Evolutionary conservation across 1,139 yeast species (phyloP).

Genomic region (Saccharomycopsis phalli): DNA sequence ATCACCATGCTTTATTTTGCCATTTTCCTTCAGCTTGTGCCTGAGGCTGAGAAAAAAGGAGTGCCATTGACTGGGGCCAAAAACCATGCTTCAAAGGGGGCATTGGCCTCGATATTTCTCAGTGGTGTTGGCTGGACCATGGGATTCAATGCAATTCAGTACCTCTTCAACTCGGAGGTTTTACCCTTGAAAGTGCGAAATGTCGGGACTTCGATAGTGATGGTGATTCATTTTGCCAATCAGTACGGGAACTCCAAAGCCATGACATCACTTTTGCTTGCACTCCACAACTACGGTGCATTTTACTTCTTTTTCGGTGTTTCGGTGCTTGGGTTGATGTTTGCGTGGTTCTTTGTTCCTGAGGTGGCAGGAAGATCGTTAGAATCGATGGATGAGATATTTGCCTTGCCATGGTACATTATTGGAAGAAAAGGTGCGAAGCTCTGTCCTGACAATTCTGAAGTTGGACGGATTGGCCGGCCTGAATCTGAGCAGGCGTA

Average conservation of each 20-base stretch:
- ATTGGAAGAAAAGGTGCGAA: slow-evolving; percentile 45
- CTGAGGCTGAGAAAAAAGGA: slow-evolving; percentile 33
- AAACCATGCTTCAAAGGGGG: slow-evolving; percentile 37
- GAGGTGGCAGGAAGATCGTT: slow-evolving; percentile 46
- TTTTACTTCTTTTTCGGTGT: slow-evolving; percentile 47
- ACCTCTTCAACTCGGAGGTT: slow-evolving; percentile 49
- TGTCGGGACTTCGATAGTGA: slow-evolving; percentile 44
- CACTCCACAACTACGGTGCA: slow-evolving; percentile 43
- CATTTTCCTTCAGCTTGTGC: slow-evolving; percentile 39
- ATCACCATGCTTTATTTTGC: slow-evolving; percentile 32
- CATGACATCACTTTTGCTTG: slow-evolving; percentile 41
- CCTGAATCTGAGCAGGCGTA: no score
- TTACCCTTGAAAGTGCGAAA: slow-evolving; percentile 49
- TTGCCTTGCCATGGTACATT: slow-evolving; percentile 50
- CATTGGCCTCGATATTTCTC: slow-evolving; percentile 44
- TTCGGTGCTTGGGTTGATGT: slow-evolving; percentile 33
- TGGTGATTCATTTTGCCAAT: slow-evolving; percentile 51
- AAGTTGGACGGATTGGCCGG: slow-evolving; percentile 29
- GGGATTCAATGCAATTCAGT: slow-evolving; percentile 55
- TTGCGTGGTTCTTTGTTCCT: slow-evolving; percentile 46
- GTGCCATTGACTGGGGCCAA: slow-evolving; percentile 29
- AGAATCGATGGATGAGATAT: slow-evolving; percentile 41
- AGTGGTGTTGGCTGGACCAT: slow-evolving; percentile 55
- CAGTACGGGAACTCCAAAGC: slow-evolving; percentile 57
- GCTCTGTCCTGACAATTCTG: slow-evolving; percentile 47